These are phyloP conservation scores for Kwoniella pini DNA, from an alignment of 768 basidiomycete genomes.

Conservation along the genomic window DNA sequence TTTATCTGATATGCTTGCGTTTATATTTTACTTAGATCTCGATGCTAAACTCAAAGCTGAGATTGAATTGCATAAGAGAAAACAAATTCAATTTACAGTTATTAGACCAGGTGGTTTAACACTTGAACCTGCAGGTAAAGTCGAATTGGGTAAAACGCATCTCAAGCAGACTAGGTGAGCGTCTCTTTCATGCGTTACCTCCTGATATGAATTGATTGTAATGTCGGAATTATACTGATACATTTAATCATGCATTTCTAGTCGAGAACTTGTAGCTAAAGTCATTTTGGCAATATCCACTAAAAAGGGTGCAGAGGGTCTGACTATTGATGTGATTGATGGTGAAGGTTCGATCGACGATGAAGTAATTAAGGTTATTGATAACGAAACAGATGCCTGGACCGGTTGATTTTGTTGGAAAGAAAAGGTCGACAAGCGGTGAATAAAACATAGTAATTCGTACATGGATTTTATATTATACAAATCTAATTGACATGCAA, in stretches of 20 bases:
- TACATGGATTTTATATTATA: not conserved
- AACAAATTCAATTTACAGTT: conserved; percentile 67
- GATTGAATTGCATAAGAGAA: conserved; percentile 58
- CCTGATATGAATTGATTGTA: no score
- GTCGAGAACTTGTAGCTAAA: conserved; percentile 64
- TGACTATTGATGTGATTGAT: conserved; percentile 65
- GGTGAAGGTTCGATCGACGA: conserved; percentile 60
- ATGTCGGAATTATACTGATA: no score
- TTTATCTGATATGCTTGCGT: no score
- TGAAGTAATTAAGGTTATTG: conserved; percentile 61
- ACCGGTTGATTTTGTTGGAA: conserved; percentile 17
- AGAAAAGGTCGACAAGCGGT: no score
- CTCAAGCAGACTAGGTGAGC: conserved; percentile 61
- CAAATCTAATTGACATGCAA: not conserved
- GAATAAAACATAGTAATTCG: conserved; percentile 2
- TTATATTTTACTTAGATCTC: conserved; percentile 39
- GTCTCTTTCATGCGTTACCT: no score
- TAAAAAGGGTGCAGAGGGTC: conserved; percentile 61
- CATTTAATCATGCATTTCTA: no score
- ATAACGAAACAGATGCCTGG: conserved; percentile 53
- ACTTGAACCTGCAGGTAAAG: conserved; percentile 61
- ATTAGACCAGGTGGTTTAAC: conserved; percentile 66
- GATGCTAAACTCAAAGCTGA: conserved; percentile 59
- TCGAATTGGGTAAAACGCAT: conserved; percentile 62
- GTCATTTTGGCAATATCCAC: conserved; percentile 60